phyloP scores from a whole-genome alignment of 345 rosid species.

The Trapa incisa region DNA sequence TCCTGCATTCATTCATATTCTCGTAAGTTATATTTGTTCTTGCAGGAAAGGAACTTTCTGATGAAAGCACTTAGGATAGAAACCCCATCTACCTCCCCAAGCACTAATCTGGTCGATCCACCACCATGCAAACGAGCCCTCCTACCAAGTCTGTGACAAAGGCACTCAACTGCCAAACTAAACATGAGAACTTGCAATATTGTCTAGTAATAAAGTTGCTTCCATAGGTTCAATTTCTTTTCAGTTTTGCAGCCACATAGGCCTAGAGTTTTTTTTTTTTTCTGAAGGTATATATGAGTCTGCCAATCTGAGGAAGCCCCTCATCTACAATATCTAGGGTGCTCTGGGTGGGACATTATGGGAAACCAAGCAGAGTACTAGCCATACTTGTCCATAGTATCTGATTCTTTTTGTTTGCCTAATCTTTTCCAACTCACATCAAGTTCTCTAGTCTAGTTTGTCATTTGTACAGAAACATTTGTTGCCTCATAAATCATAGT shows the following conservation, averaged over 20 bases:
- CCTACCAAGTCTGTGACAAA: conserved; percentile 65
- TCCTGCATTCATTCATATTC: not conserved
- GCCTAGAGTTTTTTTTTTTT: conserved; percentile 52
- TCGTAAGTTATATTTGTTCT: conserved; percentile 1
- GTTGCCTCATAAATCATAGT: conserved; percentile 17
- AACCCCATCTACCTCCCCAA: conserved; percentile 50
- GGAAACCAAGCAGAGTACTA: conserved; percentile 23
- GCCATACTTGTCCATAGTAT: conserved; percentile 30
- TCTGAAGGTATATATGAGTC: conserved; percentile 39
- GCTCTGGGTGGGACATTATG: conserved; percentile 66
- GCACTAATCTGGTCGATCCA: conserved; percentile 48
- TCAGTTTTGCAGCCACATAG: conserved; percentile 52
- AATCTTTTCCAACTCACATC: conserved; percentile 2
- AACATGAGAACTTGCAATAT: not conserved
- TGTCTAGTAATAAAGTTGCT: conserved; percentile 14
- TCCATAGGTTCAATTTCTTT: conserved; percentile 11
- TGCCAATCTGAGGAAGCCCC: conserved; percentile 42
- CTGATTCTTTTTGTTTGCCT: conserved; percentile 27
- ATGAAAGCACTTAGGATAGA: conserved; percentile 88
- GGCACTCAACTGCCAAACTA: not conserved
- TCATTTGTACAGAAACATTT: conserved; percentile 48
- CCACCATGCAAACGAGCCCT: conserved; percentile 96
- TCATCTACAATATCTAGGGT: conserved; percentile 32
- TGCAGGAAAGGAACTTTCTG: conserved; percentile 90
- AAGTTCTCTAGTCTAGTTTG: conserved; percentile 23